Evolutionary conservation across 805 yeast species (phyloP), one percentile per base, ranked within the genome.

Genomic region (Lipomyces mesembrius): DNA sequence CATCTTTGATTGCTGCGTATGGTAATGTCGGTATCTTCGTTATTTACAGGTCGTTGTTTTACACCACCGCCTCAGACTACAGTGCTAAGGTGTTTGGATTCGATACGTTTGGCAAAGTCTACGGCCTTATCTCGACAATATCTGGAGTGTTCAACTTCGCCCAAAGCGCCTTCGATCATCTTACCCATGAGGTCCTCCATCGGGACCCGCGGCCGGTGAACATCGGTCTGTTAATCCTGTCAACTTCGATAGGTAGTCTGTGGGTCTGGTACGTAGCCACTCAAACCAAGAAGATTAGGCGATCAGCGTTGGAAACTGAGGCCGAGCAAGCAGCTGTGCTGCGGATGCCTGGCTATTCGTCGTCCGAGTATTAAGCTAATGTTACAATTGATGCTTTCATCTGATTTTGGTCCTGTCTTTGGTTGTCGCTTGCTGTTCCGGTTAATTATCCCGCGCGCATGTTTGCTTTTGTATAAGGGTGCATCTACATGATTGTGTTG

Each of bases 41-140:
- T 11, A 81, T 90, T 1, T 92, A 90, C 78, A 84, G 98, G 77
- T 97, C 98, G 11, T 90, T 93, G 75, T 92, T 90, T 75, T 94
- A 93, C 78, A 93, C 98, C 1, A 91, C 96, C 1, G 91, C 92
- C 6, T 90, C 97, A 1, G 98, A 94, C 77, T 92, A 88, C 77
- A 85, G 92, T 74, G 96, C 97, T 35, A 93, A 93, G 76, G 94
- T 93, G 39, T 93, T 94, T 79, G 98, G 98, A 0, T 92, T 90
- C 77, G 88, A 87, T 63, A 92, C 96, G 0, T 93, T 94, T 78
- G 98, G 98, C 49, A 90, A 92, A 1, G 88, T 94, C 6, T 94
- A 94, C 75, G 98, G 98, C 0, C 79, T 93, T 22, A 83, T 92
- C 74, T 91, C 92, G 74, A 88, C 92, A 65, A 80, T 90, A 67